Base-by-base conservation (phyloP, 352 stramenopile genomes). In the Globisporangium rhizosaccharum region DNA sequence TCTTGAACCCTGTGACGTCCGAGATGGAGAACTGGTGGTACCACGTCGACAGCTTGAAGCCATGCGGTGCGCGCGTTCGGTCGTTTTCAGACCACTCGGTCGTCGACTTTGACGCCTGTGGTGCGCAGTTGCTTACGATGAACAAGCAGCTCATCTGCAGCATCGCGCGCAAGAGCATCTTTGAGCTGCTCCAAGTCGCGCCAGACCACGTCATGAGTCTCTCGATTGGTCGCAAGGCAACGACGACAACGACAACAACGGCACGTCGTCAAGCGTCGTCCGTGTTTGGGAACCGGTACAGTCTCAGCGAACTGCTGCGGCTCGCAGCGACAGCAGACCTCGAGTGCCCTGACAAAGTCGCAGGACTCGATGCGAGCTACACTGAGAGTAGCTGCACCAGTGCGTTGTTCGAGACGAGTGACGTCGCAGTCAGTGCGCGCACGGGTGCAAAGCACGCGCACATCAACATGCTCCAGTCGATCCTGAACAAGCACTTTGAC, bases 21-120 rank as follows among this genome's bases (percentile, higher is more conserved):
- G 50, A 57, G 25, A 65, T 82, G 17, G 78, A 92, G 51, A 71
- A 82, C 39, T 92, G 79, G 78, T 92, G 82, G 82, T 88, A 82
- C 37, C 73, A 76, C 57, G 79, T 90, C 14, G 75, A 90, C 18
- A 75, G 59, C 33, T 50, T 90, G 20, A 68, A 65, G 30, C 59
- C 54, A 14, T 66, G 66, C 23, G 50, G 49, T 28, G 61, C 45
- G 28, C 51, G 46, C n/a, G 50, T 51, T 4, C 37, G 56, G 9
- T 67, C 58, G 52, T 62, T 71, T 33, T 70, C 68, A 5, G 67
- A 85, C 8, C 66, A 73, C 33, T 76, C 75, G 0, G 64, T 87
- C 18, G 70, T 67, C 17, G 66, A 71, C 20, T 84, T 81, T 58
- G 71, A 76, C 51, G 55, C 53, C 8, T 77, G 67, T 20, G 67